Evolutionary conservation across 768 basidiomycete species (phyloP).

Genomic region (Xerocomellus intermedius): DNA sequence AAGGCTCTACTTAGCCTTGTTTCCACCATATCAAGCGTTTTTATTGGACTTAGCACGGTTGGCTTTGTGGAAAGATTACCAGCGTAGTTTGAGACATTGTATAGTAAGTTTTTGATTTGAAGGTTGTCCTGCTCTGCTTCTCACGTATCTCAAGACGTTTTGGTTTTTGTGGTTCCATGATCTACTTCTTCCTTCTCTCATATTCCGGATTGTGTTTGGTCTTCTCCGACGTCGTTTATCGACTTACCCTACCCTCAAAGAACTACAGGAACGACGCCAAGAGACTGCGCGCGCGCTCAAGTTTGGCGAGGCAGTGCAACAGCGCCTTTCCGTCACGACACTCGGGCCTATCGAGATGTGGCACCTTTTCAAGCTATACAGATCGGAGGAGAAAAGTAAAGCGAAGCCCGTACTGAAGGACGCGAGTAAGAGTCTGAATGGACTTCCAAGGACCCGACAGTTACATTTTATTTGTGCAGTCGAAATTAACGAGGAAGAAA

Average conservation of each 20-base stretch:
- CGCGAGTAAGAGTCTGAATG: not conserved
- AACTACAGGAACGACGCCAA: constrained; percentile 51
- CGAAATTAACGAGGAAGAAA: constrained; percentile 32
- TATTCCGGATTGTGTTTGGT: constrained; percentile 46
- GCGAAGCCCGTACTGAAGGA: constrained; percentile 24
- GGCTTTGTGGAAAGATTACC: constrained; percentile 55
- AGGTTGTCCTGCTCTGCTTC: not conserved
- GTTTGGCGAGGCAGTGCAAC: constrained; percentile 50
- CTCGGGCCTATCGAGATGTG: constrained; percentile 54
- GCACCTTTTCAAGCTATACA: constrained; percentile 47
- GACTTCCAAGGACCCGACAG: not conserved
- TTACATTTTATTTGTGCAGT: not conserved
- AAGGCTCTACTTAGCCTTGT: constrained; percentile 52
- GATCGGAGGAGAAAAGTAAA: constrained; percentile 36
- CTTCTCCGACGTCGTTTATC: constrained; percentile 50
- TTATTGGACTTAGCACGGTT: constrained; percentile 38
- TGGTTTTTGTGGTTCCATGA: constrained; percentile 67
- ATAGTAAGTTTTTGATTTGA: constrained; percentile 38
- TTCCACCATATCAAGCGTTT: constrained; percentile 50
- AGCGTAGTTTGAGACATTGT: constrained; percentile 49
- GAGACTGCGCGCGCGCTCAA: constrained; percentile 49
- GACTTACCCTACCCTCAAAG: constrained; percentile 52
- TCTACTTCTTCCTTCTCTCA: constrained; percentile 50
- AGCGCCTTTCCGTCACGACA: constrained; percentile 45
- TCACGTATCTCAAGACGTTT: constrained; percentile 41